These are phyloP conservation scores for Dentipellis fragilis DNA, from an alignment of 768 basidiomycete species.

Conservation along the genomic window DNA sequence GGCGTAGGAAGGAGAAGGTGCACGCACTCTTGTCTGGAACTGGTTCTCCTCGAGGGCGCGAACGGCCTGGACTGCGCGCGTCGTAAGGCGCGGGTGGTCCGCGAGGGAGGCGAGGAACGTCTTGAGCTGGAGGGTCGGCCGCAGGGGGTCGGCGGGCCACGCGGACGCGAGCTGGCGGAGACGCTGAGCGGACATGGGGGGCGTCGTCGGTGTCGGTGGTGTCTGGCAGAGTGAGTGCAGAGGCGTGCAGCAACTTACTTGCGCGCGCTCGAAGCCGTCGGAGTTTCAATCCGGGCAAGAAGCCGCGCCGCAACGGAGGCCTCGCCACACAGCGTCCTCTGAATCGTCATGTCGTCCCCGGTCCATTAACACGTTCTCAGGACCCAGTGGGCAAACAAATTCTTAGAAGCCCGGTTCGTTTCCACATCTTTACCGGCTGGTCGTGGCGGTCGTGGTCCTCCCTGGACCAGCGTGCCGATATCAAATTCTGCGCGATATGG, in stretches of 20 bases:
- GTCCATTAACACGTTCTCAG: no score
- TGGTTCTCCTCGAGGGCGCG: constrained; percentile 44
- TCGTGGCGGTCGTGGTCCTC: no score
- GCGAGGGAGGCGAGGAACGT: constrained; percentile 55
- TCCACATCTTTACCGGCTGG: no score
- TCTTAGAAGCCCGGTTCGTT: no score
- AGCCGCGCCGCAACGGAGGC: not conserved
- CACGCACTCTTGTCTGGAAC: constrained; percentile 45
- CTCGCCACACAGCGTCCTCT: not conserved
- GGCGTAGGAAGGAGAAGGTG: not conserved
- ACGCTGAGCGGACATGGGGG: constrained; percentile 34
- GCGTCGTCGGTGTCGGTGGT: constrained; percentile 15
- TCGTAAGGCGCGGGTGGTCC: constrained; percentile 58
- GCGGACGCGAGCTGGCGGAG: constrained; percentile 44
- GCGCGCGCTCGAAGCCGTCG: not conserved
- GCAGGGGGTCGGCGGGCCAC: constrained; percentile 68
- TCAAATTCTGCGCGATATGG: no score
- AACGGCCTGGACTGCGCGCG: constrained; percentile 49
- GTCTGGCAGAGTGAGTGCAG: not conserved
- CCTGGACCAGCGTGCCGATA: no score
- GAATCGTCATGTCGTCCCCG: not conserved
- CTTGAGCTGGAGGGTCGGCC: constrained; percentile 66
- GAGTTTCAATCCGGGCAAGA: not conserved
- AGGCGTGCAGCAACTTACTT: not conserved
- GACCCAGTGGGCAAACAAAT: no score